Evolutionary conservation across 2,329 filamentous ascomycete species (phyloP).

Genomic region (Colletotrichum nymphaeae): DNA sequence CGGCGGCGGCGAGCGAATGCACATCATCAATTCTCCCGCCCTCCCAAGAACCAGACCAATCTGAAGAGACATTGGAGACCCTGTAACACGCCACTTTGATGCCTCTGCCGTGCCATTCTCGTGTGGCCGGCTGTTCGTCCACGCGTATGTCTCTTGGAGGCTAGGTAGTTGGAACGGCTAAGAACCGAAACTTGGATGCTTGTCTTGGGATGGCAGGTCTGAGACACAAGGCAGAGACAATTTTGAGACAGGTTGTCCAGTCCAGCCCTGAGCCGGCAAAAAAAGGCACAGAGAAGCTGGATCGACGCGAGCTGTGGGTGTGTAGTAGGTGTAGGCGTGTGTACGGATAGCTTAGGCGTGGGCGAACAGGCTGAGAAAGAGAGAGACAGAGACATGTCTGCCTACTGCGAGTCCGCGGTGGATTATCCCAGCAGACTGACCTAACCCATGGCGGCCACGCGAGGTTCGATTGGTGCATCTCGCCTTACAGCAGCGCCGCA

Average conservation of each 20-base stretch:
- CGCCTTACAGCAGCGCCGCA: constrained; percentile 23
- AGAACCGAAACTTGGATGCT: constrained; percentile 13
- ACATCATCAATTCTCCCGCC: constrained; percentile 7
- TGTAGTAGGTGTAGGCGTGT: neutral
- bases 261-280: neutral
- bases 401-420: constrained; percentile 14
- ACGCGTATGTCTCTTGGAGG: neutral
- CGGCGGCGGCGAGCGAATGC: constrained; percentile 16
- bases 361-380: neutral
- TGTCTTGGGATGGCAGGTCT: constrained; percentile 25
- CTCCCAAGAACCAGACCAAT: constrained; percentile 9
- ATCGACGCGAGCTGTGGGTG: neutral
- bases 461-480: constrained; percentile 36
- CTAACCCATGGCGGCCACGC: constrained; percentile 24
- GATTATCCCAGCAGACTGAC: constrained; percentile 26
- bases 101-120: constrained; percentile 23
- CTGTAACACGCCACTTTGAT: constrained; percentile 32
- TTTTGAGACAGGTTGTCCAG: constrained; percentile 2
- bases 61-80: neutral
- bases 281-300: neutral
- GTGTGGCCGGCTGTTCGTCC: neutral
- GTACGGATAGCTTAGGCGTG: neutral
- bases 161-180: neutral
- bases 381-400: no score
- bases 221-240: constrained; percentile 10